phyloP scores from a whole-genome alignment of 805 yeast species.

The Barnettozyma wickerhamii region DNA sequence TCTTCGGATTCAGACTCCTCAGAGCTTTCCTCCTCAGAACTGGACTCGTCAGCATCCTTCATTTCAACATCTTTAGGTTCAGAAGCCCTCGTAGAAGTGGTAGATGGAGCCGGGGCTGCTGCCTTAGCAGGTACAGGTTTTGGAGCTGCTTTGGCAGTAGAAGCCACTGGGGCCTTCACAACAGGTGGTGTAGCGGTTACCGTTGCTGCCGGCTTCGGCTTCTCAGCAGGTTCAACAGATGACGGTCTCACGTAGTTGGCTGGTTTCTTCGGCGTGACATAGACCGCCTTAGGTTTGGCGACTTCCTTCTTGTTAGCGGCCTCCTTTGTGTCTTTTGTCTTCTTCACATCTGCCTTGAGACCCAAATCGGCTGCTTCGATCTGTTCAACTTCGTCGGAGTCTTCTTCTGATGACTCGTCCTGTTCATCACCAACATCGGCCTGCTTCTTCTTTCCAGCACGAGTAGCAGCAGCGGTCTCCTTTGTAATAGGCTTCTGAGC shows the following conservation, averaged over 20 bases:
- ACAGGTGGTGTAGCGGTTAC: too few relatives aligned
- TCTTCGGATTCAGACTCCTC: constrained; percentile 3
- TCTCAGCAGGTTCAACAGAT: background rate
- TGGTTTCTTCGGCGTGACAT: background rate
- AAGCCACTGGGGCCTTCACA: too few relatives aligned
- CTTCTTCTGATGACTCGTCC: background rate
- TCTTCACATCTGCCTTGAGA: background rate
- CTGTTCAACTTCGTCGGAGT: background rate
- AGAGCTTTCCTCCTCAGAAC: background rate
- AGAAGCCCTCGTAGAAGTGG: background rate
- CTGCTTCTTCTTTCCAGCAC: background rate
- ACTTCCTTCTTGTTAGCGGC: background rate
- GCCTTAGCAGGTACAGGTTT: too few relatives aligned
- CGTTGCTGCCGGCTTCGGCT: too few relatives aligned
- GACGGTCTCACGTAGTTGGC: background rate
- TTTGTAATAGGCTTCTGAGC: background rate
- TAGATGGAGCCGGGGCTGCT: background rate
- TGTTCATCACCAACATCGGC: background rate
- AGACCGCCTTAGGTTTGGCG: background rate
- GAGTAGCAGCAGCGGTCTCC: background rate
- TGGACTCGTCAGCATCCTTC: constrained; percentile 5
- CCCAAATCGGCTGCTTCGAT: background rate
- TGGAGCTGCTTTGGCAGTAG: too few relatives aligned
- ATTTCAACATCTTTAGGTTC: constrained; percentile 2
- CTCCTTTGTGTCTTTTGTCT: background rate